Base-by-base conservation (phyloP, 169 alveolate species). In the Eimeria maxima region DNA sequence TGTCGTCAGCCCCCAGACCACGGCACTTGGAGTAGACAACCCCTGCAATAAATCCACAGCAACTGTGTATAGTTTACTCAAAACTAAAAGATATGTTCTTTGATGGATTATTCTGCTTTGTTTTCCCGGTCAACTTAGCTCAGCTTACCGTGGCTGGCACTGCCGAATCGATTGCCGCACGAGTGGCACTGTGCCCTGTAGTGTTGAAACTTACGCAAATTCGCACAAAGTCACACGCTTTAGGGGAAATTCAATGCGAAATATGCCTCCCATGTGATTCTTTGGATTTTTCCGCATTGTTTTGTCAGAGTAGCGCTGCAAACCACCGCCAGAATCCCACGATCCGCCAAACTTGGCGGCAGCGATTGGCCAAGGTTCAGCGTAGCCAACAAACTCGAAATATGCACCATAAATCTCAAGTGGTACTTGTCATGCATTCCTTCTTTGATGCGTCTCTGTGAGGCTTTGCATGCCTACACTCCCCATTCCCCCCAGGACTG, bases 1-100 rank as follows among this genome's bases (percentile, higher is more conserved):
- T 83, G 91, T 83, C 91, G 91, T 83, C 91, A 78, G 88, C 71
- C 91, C 91, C 91, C 55, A 50, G 74, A 20, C 73, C 47, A 53
- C 91, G 71, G 16, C 24, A 74, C 74, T 47, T 27, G 89, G 65
- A 78, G 89, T 11, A 45, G 89, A 50, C 57, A 50, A 27, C 67
- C 24, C 67, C 67, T 33, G 6, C 47, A 4, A 4, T 11, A 13
- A 29, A 71, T 38, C 50, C n/a, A 14, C 50, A 29, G 53, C 27
- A 71, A 71, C n/a, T 71, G 5, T 5, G 27, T 71, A 4, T 38
- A 2, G 6, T 29, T 38, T 33, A 38, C 81, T 38, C 81, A 71
- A 27, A 4, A 71, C 1, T 1, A 71, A 29, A 16, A 4, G 0
- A 29, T 71, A 11, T 33, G 29, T 71, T 71, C 81, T 71, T 29